These are phyloP conservation scores for Xylaria sp. DNA, from an alignment of 2,329 filamentous ascomycete species.

Conservation along the genomic window DNA sequence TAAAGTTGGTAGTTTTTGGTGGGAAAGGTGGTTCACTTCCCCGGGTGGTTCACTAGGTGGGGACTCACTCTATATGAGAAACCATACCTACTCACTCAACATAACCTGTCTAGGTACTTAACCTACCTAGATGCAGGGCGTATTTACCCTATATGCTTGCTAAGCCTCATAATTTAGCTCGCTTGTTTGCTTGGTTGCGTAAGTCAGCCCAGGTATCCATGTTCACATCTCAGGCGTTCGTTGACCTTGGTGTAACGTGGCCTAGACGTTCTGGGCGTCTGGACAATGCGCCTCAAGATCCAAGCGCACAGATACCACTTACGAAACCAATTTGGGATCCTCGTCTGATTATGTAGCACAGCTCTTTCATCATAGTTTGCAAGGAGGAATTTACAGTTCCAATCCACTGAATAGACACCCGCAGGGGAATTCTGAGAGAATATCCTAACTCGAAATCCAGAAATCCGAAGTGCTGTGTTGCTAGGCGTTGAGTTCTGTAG, in stretches of 20 bases:
- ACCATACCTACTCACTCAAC: not conserved
- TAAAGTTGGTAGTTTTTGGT: too few species aligned
- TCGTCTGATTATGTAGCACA: too few species aligned
- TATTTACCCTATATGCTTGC: not conserved
- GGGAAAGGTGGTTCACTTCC: too few species aligned
- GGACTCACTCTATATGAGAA: too few species aligned
- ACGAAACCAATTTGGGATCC: not conserved
- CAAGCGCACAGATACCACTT: not conserved
- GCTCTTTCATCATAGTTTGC: too few species aligned
- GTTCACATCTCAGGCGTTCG: not conserved
- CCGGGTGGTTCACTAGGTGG: too few species aligned
- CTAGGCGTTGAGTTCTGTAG: not conserved
- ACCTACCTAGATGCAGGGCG: not conserved
- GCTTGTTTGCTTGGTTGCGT: not conserved
- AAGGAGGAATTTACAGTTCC: too few species aligned
- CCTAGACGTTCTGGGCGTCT: not conserved
- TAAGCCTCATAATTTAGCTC: constrained; percentile 1
- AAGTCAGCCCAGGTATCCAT: not conserved
- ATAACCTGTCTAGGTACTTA: not conserved
- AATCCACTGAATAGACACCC: not conserved
- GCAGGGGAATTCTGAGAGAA: not conserved
- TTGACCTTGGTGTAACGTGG: not conserved
- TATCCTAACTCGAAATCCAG: too few species aligned
- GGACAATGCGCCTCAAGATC: too few species aligned
- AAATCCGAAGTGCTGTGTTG: too few species aligned